Conservation (phyloP, 2,329 filamentous ascomycete species). For the Raffaelea albimanens region DNA sequence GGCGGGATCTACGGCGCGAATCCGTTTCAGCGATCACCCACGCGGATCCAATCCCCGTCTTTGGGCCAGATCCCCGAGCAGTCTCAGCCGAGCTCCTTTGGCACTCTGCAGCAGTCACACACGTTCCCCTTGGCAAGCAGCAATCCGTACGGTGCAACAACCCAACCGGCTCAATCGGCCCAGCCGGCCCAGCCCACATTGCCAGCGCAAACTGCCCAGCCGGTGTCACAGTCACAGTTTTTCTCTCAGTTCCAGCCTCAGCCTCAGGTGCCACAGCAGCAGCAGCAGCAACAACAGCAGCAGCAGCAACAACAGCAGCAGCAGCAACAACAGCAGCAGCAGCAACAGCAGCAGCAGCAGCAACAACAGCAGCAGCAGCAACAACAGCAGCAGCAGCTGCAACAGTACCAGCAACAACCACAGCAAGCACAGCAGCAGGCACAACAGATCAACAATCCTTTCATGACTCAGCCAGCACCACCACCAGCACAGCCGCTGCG, state of each 20-base stretch:
- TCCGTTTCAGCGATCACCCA: constrained; percentile 39
- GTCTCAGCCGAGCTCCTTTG: constrained; percentile 33
- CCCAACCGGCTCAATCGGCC: background rate
- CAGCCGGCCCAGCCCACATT: background rate
- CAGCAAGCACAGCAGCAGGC: constrained; percentile 9
- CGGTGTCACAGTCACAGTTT: background rate
- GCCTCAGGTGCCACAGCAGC: background rate
- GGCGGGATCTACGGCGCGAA: constrained; percentile 28
- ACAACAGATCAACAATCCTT: constrained; percentile 21
- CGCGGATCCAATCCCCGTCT: constrained; percentile 37
- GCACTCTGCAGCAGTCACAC: constrained; percentile 8
- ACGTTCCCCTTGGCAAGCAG: constrained; percentile 5
- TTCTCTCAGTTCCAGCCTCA: background rate
- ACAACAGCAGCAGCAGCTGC: constrained; percentile 8
- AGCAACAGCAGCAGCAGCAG: background rate
- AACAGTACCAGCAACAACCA: constrained; percentile 22
- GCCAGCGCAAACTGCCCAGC: constrained; percentile 1
- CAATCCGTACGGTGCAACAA: constrained; percentile 7
- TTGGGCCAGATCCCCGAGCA: constrained; percentile 46
- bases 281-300: constrained; percentile 12
- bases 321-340: constrained; percentile 7
- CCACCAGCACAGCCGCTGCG: constrained; percentile 28
- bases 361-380: background rate
- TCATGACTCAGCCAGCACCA: constrained; percentile 21
- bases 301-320: constrained; percentile 13